These are phyloP conservation scores for Crithidia mellificae DNA, from an alignment of 208 protist species.

Conservation along the genomic window DNA sequence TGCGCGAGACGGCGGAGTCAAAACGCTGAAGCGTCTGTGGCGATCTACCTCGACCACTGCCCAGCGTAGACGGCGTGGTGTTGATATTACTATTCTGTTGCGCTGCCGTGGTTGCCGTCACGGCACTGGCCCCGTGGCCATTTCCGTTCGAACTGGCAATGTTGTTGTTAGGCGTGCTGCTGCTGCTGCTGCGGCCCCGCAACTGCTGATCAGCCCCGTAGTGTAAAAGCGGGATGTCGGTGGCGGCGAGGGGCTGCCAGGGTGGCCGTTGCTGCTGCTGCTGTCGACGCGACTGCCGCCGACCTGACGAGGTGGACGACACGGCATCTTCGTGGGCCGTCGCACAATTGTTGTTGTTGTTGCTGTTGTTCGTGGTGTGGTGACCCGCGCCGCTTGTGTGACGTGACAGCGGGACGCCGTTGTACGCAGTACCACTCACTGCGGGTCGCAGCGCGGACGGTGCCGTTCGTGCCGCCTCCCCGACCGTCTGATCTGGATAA, in stretches of 20 bases:
- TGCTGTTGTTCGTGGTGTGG: too few species aligned
- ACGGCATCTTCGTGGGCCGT: too few species aligned
- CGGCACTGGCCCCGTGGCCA: too few species aligned
- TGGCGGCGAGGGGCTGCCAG: slow-evolving; percentile 63
- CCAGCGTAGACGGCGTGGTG: neutral
- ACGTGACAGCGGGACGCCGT: slow-evolving; percentile 9
- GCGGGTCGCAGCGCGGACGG: slow-evolving; percentile 40
- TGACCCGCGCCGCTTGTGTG: too few species aligned
- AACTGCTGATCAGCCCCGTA: slow-evolving; percentile 56
- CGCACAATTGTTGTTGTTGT: too few species aligned
- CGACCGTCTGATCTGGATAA: slow-evolving; percentile 29
- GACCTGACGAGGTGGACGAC: neutral
- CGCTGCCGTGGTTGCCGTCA: too few species aligned
- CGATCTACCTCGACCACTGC: neutral
- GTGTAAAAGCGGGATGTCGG: slow-evolving; percentile 56
- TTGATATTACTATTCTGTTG: too few species aligned
- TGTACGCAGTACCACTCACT: slow-evolving; percentile 32
- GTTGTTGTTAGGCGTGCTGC: neutral
- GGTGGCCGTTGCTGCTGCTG: slow-evolving; percentile 36
- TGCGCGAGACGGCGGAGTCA: neutral
- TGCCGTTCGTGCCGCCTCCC: slow-evolving; percentile 31
- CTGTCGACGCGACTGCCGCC: too few species aligned
- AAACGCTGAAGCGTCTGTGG: neutral
- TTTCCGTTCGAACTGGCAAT: too few species aligned
- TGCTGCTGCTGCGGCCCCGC: slow-evolving; percentile 14